Evolutionary conservation across 1,139 yeast species (phyloP).

Genomic region (Suhomyces yuchorum): DNA sequence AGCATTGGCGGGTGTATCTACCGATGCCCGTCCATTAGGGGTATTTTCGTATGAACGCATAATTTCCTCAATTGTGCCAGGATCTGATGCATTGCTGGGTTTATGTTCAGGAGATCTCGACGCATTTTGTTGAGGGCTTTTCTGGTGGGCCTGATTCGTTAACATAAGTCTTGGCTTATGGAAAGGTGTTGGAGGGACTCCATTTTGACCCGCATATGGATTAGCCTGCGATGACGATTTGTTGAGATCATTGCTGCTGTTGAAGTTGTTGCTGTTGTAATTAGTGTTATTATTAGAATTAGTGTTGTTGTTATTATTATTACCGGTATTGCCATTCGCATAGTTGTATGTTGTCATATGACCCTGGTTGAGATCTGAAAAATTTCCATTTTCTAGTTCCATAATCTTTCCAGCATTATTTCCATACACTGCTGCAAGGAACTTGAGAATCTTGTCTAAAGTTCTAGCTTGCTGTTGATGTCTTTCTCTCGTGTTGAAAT

Average conservation of each 20-base stretch:
- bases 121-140: constrained; percentile 10
- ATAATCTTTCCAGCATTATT: constrained; percentile 54
- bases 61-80: constrained; percentile 40
- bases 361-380: constrained; percentile 17
- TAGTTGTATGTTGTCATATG: constrained; percentile 23
- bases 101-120: constrained; percentile 8
- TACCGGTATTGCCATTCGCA: constrained; percentile 4
- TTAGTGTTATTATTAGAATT: constrained; percentile 5
- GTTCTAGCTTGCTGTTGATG: constrained; percentile 86
- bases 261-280: constrained; percentile 15
- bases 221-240: constrained; percentile 10
- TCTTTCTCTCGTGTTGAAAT: constrained; percentile 78
- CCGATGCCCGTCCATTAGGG: constrained; percentile 16
- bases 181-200: constrained; percentile 24
- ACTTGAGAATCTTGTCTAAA: constrained; percentile 81
- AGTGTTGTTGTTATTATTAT: constrained; percentile 15
- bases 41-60: constrained; percentile 34
- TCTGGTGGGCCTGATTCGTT: constrained; percentile 39
- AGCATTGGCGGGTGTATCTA: constrained; percentile 20
- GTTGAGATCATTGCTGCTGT: neutral
- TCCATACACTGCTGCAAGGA: constrained; percentile 83
- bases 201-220: constrained; percentile 6
- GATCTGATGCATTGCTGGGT: constrained; percentile 17
- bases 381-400: constrained; percentile 31
- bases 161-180: constrained; percentile 46